Conservation (phyloP, 1,284 basidiomycete species). For the Cryptococcus sp. region DNA sequence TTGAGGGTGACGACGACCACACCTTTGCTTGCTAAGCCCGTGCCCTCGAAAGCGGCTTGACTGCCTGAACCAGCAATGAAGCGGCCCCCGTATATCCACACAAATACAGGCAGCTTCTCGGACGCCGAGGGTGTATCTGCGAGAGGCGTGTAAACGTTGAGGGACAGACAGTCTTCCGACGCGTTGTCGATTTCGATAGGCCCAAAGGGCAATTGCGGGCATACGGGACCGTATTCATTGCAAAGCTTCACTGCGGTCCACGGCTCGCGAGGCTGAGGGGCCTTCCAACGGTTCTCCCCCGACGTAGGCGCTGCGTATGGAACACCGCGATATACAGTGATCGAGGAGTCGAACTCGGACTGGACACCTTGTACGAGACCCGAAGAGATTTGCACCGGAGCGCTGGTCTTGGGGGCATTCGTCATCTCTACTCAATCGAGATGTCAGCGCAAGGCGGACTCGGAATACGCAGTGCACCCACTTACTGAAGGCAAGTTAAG, state of each 20-base stretch:
- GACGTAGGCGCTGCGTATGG: slow-evolving; percentile 7
- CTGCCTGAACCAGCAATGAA: slow-evolving; percentile 32
- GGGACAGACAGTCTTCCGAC: not conserved
- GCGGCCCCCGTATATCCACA: not conserved
- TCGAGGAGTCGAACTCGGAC: not conserved
- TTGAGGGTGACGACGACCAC: slow-evolving; percentile 63
- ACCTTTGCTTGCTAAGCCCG: slow-evolving; percentile 53
- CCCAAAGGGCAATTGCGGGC: slow-evolving; percentile 5
- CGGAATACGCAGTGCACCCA: too few relatives aligned
- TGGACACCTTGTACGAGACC: slow-evolving; percentile 2
- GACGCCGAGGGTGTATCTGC: not conserved
- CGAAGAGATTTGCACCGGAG: not conserved
- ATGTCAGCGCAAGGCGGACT: too few relatives aligned
- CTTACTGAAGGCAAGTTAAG: too few relatives aligned
- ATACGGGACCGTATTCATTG: slow-evolving; percentile 4
- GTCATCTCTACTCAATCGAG: too few relatives aligned
- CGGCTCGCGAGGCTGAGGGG: slow-evolving; percentile 1
- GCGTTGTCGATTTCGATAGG: slow-evolving; percentile 8
- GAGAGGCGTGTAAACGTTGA: not conserved
- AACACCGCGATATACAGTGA: slow-evolving; percentile 10
- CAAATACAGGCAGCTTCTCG: not conserved
- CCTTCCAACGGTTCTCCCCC: slow-evolving; percentile 10
- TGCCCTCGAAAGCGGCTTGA: slow-evolving; percentile 55
- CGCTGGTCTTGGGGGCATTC: too few relatives aligned
- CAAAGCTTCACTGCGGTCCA: slow-evolving; percentile 1